Evolutionary conservation across 495 filamentous ascomycete genomes (phyloP), one percentile per base, ranked within the genome.

Genomic region (Penicillium crystallinum): DNA sequence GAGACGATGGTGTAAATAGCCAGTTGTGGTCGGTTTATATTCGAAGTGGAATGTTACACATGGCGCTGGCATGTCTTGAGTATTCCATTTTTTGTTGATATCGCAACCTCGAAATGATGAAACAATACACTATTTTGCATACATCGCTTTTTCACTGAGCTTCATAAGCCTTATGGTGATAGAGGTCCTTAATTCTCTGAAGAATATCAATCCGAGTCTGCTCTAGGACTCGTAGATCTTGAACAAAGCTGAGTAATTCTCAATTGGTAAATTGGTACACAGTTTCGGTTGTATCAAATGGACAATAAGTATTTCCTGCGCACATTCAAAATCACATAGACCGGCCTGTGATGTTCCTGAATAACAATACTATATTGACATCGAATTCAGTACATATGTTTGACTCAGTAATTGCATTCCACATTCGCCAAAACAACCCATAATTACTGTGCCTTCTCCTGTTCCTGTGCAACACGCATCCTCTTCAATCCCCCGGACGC

Each of bases 401-500:
- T 46, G 3, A 36, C 34, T 5, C 4, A 11, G 6, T 8, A 31
- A 31, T 10, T 11, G 29, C 29, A 31, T 31, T 31, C 10, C 29
- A 31, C 2, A 31, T 31, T 11, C 6, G 2, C 6, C 29, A 11
- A 0, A 12, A n/a, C 17, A 7, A 2, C 9, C 0, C n/a, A 23
- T 0, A 27, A 17, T 10, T 19, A 36, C 45, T 36, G 14, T n/a
- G 37, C 29, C 18, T 33, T 21, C 9, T 19, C 44, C n/a, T 41
- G 9, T 38, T 23, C 14, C 23, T 62, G 49, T 18, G 48, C 58
- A 27, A 43, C 34, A 6, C 61, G 55, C 53, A 58, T 35, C 6
- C 12, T 40, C 34, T 29, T 41, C 41, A 64, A 35, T 9, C 51
- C 47, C 9, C 44, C 54, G 1, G 70, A 73, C 2, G 56, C 66